Conservation (phyloP, 306 rosid genomes). For the Pueraria montana region DNA sequence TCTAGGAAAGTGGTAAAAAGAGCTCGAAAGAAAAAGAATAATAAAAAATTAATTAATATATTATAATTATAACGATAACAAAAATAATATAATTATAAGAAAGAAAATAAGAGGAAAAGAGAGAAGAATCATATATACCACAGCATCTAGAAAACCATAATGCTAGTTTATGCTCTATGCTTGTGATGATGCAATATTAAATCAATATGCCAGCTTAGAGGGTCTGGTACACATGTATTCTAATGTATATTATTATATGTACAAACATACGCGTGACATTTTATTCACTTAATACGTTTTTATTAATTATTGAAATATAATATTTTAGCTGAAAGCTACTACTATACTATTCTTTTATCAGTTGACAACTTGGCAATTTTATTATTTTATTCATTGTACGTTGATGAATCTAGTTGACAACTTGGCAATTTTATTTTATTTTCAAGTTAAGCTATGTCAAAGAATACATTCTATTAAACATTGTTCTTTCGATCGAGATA, state of each 20-base stretch:
- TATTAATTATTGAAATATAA: background rate
- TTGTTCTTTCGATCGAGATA: background rate
- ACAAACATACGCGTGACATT: background rate
- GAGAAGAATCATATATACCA: background rate
- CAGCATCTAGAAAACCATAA: background rate
- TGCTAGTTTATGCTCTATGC: background rate
- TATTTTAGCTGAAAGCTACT: background rate
- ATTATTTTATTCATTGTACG: constrained; percentile 15
- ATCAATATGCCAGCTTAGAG: background rate
- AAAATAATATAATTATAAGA: background rate
- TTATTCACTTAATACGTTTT: background rate
- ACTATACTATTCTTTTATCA: background rate
- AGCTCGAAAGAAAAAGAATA: background rate
- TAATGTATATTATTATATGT: background rate
- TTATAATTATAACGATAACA: background rate
- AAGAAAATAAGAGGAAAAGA: background rate
- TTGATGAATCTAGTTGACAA: background rate
- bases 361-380: background rate
- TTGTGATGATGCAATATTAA: constrained; percentile 3
- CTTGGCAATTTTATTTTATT: background rate
- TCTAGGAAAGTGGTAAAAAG: constrained; percentile 1
- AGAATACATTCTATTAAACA: background rate
- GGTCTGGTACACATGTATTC: background rate
- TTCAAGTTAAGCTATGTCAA: background rate
- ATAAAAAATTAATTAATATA: background rate